These are phyloP conservation scores for Samsoniella hepiali DNA, from an alignment of 2,329 filamentous ascomycete genomes.

Conservation along the genomic window DNA sequence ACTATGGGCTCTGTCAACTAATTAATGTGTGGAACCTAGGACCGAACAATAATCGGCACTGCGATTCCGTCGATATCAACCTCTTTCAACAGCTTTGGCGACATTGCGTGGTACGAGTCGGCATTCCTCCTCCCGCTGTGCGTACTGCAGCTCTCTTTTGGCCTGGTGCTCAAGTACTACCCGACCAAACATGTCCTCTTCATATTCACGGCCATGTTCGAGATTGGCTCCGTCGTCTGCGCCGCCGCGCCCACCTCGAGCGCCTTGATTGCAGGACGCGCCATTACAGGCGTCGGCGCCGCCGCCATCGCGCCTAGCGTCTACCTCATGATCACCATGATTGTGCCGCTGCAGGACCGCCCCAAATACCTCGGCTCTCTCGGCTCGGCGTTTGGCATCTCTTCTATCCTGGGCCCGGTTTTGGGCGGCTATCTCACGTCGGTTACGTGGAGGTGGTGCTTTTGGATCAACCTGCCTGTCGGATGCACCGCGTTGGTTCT, in stretches of 20 bases:
- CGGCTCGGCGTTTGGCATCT: slow-evolving; percentile 25
- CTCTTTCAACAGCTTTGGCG: slow-evolving; percentile 33
- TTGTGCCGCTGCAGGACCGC: slow-evolving; percentile 24
- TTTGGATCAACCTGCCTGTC: slow-evolving; percentile 32
- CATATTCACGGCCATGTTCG: slow-evolving; percentile 16
- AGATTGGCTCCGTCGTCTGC: slow-evolving; percentile 19
- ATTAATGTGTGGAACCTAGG: not conserved
- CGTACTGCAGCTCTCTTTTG: slow-evolving; percentile 16
- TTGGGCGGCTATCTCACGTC: slow-evolving; percentile 27
- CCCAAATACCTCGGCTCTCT: slow-evolving; percentile 26
- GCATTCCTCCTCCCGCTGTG: slow-evolving; percentile 35
- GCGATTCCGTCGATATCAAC: slow-evolving; percentile 21
- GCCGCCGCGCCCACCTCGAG: slow-evolving; percentile 17
- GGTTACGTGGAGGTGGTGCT: slow-evolving; percentile 29
- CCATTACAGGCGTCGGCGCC: slow-evolving; percentile 40
- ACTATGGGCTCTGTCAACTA: not conserved
- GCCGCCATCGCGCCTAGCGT: slow-evolving; percentile 42
- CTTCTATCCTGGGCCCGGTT: slow-evolving; percentile 25
- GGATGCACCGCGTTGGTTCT: slow-evolving; percentile 26
- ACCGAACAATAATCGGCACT: slow-evolving; percentile 19
- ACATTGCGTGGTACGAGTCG: slow-evolving; percentile 46
- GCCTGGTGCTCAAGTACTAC: slow-evolving; percentile 19
- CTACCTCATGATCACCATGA: slow-evolving; percentile 42
- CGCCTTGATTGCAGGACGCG: slow-evolving; percentile 24
- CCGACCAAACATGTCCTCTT: slow-evolving; percentile 16